phyloP scores from a whole-genome alignment of 495 filamentous ascomycete species.

The Margaritispora aquatica region DNA sequence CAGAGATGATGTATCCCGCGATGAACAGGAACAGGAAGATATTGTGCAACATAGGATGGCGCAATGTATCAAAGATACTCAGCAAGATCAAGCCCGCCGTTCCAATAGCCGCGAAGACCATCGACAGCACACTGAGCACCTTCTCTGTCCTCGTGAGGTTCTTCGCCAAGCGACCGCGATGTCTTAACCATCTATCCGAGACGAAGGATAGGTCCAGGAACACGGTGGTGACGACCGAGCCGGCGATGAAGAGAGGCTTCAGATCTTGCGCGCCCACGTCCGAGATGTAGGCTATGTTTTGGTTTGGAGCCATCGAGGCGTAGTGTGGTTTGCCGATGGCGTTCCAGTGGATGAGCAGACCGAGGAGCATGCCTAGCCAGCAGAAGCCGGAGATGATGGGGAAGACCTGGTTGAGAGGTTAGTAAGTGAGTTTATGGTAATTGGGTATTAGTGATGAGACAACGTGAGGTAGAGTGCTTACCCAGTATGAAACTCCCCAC shows the following conservation, averaged over 20 bases:
- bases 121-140: slow-evolving; percentile 56
- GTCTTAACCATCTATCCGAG: slow-evolving; percentile 76
- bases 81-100: slow-evolving; percentile 75
- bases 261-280: slow-evolving; percentile 65
- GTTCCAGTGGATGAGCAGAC: slow-evolving; percentile 48
- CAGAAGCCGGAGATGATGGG: slow-evolving; percentile 72
- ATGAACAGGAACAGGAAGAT: slow-evolving; percentile 81
- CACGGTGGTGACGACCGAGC: slow-evolving; percentile 70
- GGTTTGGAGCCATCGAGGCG: slow-evolving; percentile 53
- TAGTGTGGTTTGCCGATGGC: slow-evolving; percentile 55
- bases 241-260: slow-evolving; percentile 84
- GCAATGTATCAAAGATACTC: slow-evolving; percentile 73
- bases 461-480: slow-evolving; percentile 21
- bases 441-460: background rate
- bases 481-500: slow-evolving; percentile 56
- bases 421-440: slow-evolving; percentile 26
- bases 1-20: slow-evolving; percentile 71
- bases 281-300: slow-evolving; percentile 79
- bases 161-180: slow-evolving; percentile 62
- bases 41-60: slow-evolving; percentile 61
- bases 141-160: slow-evolving; percentile 68
- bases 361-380: slow-evolving; percentile 65
- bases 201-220: slow-evolving; percentile 79
- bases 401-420: slow-evolving; percentile 75
- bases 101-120: slow-evolving; percentile 69